These are phyloP conservation scores for Paecilomyces dactylethromorphus DNA, from an alignment of 2,329 filamentous ascomycete species.

Conservation along the genomic window DNA sequence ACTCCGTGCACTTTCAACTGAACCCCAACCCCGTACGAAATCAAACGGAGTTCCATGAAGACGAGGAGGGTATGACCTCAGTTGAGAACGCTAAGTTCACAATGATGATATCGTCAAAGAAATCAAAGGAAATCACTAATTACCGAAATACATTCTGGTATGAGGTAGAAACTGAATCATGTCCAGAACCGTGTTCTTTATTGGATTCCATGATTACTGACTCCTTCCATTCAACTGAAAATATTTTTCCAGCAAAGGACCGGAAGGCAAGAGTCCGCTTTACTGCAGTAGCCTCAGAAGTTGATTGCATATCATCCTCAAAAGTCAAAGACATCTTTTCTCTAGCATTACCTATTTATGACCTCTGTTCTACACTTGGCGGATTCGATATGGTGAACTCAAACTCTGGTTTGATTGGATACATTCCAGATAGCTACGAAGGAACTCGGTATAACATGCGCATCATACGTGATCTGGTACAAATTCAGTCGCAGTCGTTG, in stretches of 20 bases:
- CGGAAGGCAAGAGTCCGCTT: not conserved
- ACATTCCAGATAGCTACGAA: not conserved
- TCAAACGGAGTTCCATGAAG: not conserved
- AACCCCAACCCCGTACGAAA: not conserved
- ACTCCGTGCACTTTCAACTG: not conserved
- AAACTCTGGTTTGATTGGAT: not conserved
- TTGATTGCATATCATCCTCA: not conserved
- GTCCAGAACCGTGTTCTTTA: not conserved
- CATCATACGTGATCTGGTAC: not conserved
- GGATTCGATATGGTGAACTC: not conserved
- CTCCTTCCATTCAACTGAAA: not conserved
- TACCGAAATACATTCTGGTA: not conserved
- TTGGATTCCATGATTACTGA: not conserved
- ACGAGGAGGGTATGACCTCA: not conserved
- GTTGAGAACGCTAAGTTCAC: not conserved
- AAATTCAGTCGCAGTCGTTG: not conserved
- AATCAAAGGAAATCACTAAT: not conserved
- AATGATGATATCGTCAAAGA: not conserved
- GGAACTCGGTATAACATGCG: not conserved
- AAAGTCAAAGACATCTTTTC: not conserved
- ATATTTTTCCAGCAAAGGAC: not conserved
- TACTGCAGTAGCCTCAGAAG: no score
- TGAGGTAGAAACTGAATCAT: slow-evolving; percentile 1
- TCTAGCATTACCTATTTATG: not conserved
- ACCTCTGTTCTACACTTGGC: not conserved